Evolutionary conservation across 129 eudicot species (phyloP).

Genomic region (Pseudognaphalium luteoalbum): DNA sequence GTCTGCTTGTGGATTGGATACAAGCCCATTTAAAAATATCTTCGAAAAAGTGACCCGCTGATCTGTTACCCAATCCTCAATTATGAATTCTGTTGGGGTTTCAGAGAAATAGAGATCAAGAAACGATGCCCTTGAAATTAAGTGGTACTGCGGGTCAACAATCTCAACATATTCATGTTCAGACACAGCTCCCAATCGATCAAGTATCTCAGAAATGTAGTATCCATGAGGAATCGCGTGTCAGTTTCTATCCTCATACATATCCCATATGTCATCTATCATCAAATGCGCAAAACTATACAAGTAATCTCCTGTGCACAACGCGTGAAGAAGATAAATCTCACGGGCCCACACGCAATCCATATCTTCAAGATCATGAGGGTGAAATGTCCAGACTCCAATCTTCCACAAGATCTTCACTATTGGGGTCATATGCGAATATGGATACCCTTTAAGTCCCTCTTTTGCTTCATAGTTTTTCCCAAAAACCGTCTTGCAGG

Average conservation of each 20-base stretch:
- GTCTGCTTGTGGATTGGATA: not conserved
- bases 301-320: not conserved
- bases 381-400: not conserved
- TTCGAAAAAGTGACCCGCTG: not conserved
- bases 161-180: slow-evolving; percentile 1
- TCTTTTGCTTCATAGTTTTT: not conserved
- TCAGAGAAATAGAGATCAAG: not conserved
- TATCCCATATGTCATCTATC: slow-evolving; percentile 16
- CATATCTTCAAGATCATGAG: not conserved
- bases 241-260: slow-evolving; percentile 1
- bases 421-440: not conserved
- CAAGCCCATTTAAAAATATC: not conserved
- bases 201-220: slow-evolving; percentile 1
- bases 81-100: slow-evolving; percentile 9
- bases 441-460: not conserved
- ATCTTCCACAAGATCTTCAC: slow-evolving; percentile 10
- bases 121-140: not conserved
- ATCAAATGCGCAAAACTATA: slow-evolving; percentile 14
- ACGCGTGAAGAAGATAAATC: slow-evolving; percentile 11
- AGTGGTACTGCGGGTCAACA: not conserved
- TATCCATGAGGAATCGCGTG: not conserved
- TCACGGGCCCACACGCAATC: not conserved
- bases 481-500: slow-evolving; percentile 5
- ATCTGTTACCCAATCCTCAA: not conserved
- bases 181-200: not conserved